Evolutionary conservation across 306 rosid species (phyloP).

Genomic region (Leucaena leucocephala): DNA sequence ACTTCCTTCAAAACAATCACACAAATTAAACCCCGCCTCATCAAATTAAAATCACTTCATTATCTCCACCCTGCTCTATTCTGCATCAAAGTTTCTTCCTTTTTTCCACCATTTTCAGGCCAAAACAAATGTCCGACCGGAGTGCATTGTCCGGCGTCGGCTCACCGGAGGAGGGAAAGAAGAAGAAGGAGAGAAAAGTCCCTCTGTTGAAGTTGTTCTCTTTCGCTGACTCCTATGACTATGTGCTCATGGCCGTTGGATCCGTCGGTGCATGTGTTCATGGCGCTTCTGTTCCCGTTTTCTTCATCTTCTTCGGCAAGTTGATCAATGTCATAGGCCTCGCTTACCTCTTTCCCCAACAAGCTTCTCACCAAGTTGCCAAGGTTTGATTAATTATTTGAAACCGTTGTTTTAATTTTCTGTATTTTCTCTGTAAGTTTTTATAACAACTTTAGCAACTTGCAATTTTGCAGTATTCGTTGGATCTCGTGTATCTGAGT

Average conservation of each 20-base stretch:
- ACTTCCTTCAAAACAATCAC: conserved; percentile 37
- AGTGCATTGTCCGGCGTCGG: conserved; percentile 41
- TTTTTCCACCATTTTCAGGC: background rate
- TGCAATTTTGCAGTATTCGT: conserved; percentile 71
- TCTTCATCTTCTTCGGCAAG: conserved; percentile 90
- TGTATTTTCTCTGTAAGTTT: background rate
- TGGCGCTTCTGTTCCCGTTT: conserved; percentile 95
- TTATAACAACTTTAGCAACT: background rate
- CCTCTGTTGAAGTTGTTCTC: conserved; percentile 66
- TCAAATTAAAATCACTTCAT: background rate
- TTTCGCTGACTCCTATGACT: conserved; percentile 84
- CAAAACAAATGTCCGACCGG: conserved; percentile 43
- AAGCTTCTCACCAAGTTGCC: conserved; percentile 92
- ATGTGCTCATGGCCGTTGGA: conserved; percentile 66
- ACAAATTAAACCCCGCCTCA: conserved; percentile 23
- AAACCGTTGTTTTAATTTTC: background rate
- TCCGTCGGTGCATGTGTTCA: conserved; percentile 85
- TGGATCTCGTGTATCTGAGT: conserved; percentile 93
- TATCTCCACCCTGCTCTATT: background rate
- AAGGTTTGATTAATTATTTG: conserved; percentile 50
- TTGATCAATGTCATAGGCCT: conserved; percentile 83
- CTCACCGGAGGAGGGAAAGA: conserved; percentile 14
- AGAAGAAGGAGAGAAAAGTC: conserved; percentile 46
- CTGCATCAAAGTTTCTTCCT: conserved; percentile 15
- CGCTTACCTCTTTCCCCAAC: conserved; percentile 87